These are phyloP conservation scores for Centaurea solstitialis DNA, from an alignment of 129 eudicot species.

Conservation along the genomic window DNA sequence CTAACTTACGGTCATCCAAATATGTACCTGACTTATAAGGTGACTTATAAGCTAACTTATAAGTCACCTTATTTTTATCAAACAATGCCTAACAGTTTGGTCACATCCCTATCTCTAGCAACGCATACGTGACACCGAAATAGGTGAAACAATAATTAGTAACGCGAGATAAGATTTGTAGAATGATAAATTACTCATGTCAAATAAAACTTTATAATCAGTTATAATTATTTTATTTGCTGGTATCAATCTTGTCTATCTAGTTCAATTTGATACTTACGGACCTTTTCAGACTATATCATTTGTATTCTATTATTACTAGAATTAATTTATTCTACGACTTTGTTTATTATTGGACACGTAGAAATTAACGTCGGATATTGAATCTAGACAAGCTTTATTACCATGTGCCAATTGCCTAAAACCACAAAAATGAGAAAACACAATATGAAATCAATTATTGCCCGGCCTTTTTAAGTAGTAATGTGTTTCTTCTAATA, in stretches of 20 bases:
- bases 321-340: no score
- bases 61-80: no score
- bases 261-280: no score
- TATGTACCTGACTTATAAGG: no score
- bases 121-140: not conserved
- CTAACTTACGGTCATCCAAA: no score
- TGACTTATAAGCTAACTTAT: no score
- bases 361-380: not conserved
- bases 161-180: no score
- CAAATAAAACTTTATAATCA: not conserved
- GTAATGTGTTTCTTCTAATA: not conserved
- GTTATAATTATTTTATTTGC: no score
- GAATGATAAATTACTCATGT: not conserved
- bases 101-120: not conserved
- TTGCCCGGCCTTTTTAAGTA: not conserved
- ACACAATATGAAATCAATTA: not conserved
- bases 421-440: not conserved
- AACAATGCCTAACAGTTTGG: not conserved
- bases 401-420: not conserved
- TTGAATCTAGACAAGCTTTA: not conserved
- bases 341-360: not conserved
- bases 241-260: no score
- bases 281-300: not conserved
- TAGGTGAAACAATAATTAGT: not conserved
- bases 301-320: no score